Percentiles rank a stretch among this genome's conserved stretches.
phyloP scores from a whole-genome alignment of 129 eudicot genomes.

The Helianthus tuberosus region DNA sequence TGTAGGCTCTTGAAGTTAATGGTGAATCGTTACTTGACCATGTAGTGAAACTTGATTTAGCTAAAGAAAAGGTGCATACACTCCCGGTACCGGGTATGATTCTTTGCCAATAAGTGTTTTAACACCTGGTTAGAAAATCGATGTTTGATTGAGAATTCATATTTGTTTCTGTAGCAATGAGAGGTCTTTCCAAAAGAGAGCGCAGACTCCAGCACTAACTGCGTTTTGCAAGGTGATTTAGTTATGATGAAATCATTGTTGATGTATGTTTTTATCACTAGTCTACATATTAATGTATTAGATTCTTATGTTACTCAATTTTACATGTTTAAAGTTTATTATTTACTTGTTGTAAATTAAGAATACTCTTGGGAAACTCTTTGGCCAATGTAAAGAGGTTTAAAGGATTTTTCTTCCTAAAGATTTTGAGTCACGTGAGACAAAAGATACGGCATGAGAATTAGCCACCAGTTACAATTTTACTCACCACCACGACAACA shows the following conservation, averaged over 20 bases:
- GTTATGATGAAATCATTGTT: slow-evolving; percentile 38
- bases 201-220: slow-evolving; percentile 41
- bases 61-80: slow-evolving; percentile 55
- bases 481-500: no score
- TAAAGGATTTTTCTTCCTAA: slow-evolving; percentile 56
- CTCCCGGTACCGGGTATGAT: slow-evolving; percentile 55
- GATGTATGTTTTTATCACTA: slow-evolving; percentile 28
- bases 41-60: slow-evolving; percentile 57
- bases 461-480: no score
- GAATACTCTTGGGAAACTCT: slow-evolving; percentile 52
- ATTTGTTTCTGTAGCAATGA: slow-evolving; percentile 25
- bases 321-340: neutral
- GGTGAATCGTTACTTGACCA: slow-evolving; percentile 49
- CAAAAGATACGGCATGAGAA: no score
- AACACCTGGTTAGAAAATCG: neutral
- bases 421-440: slow-evolving; percentile 39
- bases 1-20: slow-evolving; percentile 32
- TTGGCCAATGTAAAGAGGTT: slow-evolving; percentile 72
- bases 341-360: slow-evolving; percentile 43
- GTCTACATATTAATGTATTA: neutral
- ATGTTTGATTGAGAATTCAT: neutral
- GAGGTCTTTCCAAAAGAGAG: slow-evolving; percentile 50
- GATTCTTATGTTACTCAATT: neutral
- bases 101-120: no score
- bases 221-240: slow-evolving; percentile 68